A percentile compares a stretch with the other conserved stretches of the same genome.
Evolutionary conservation across 1,139 yeast species (phyloP).

Genomic region (Pichiaceae sp.): DNA sequence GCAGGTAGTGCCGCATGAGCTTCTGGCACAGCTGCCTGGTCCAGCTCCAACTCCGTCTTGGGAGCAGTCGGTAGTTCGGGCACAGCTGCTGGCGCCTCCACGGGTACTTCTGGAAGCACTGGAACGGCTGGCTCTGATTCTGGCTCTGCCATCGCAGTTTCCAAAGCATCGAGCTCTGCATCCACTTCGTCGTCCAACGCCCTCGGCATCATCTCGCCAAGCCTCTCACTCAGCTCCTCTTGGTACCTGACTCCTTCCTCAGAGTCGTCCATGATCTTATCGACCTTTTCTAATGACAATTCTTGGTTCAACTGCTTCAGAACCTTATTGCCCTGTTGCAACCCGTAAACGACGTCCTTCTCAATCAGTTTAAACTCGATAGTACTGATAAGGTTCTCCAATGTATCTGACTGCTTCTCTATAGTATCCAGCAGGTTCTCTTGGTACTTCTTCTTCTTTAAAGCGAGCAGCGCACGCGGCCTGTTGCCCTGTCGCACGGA

Average conservation of each 20-base stretch:
- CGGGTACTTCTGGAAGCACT: conserved; percentile 2
- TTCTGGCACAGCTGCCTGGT: no score
- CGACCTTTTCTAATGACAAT: conserved; percentile 73
- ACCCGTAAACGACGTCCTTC: conserved; percentile 72
- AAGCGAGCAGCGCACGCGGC: conserved; percentile 57
- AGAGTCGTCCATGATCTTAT: conserved; percentile 72
- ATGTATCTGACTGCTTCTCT: conserved; percentile 65
- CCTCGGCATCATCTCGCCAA: conserved; percentile 37
- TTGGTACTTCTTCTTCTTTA: conserved; percentile 78
- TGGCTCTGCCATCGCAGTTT: conserved; percentile 15
- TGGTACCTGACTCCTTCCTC: conserved; percentile 78
- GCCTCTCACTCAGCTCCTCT: conserved; percentile 42
- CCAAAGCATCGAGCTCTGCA: conserved; percentile 47
- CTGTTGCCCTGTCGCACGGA: conserved; percentile 47
- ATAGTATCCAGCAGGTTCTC: conserved; percentile 60
- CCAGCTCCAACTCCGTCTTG: neutral
- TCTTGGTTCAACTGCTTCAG: conserved; percentile 69
- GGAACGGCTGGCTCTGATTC: conserved; percentile 2
- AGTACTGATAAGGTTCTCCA: conserved; percentile 64
- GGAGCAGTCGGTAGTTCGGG: neutral
- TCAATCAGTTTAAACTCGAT: conserved; percentile 88
- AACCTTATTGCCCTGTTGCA: conserved; percentile 72
- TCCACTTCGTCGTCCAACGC: conserved; percentile 61
- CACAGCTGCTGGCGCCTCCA: conserved; percentile 1
- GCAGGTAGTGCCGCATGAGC: conserved; percentile 2